Conservation (phyloP, 1,284 basidiomycete genomes). For the Cutaneotrichosporon cavernicola region DNA sequence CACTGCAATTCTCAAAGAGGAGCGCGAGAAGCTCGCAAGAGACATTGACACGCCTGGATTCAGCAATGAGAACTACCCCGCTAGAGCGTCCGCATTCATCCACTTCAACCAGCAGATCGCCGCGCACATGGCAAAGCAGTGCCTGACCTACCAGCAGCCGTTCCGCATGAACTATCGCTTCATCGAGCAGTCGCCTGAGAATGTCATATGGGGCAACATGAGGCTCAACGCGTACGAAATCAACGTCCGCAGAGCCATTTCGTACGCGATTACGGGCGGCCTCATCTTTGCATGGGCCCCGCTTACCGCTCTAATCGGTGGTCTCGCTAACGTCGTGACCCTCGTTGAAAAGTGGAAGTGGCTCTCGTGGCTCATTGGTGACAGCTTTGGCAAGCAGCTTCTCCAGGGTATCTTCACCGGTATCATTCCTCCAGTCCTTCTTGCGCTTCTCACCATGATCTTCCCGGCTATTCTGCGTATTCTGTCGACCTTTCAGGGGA, state of each 20-base stretch:
- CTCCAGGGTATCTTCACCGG: constrained; percentile 64
- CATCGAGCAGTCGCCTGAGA: constrained; percentile 67
- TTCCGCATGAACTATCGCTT: constrained; percentile 63
- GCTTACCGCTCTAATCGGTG: constrained; percentile 50
- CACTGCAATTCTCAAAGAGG: constrained; percentile 33
- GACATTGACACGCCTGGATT: constrained; percentile 38
- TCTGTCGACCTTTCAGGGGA: constrained; percentile 68
- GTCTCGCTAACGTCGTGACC: constrained; percentile 29
- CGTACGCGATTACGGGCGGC: constrained; percentile 59
- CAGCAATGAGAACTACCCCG: constrained; percentile 55
- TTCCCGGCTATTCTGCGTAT: constrained; percentile 67
- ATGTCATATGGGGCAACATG: constrained; percentile 67
- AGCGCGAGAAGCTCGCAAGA: constrained; percentile 55
- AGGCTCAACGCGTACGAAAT: constrained; percentile 76
- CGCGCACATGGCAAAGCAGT: constrained; percentile 19
- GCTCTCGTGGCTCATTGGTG: constrained; percentile 63
- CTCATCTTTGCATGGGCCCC: constrained; percentile 68
- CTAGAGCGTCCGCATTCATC: constrained; percentile 82
- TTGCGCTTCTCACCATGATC: constrained; percentile 68
- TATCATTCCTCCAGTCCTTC: constrained; percentile 66
- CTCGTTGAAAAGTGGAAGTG: constrained; percentile 58
- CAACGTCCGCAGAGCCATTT: constrained; percentile 58
- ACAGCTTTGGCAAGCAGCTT: constrained; percentile 32
- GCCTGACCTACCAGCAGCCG: constrained; percentile 59
- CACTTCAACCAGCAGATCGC: constrained; percentile 85